Conservation (phyloP, 108 stramenopile genomes). For the Ochromonas danica region DNA sequence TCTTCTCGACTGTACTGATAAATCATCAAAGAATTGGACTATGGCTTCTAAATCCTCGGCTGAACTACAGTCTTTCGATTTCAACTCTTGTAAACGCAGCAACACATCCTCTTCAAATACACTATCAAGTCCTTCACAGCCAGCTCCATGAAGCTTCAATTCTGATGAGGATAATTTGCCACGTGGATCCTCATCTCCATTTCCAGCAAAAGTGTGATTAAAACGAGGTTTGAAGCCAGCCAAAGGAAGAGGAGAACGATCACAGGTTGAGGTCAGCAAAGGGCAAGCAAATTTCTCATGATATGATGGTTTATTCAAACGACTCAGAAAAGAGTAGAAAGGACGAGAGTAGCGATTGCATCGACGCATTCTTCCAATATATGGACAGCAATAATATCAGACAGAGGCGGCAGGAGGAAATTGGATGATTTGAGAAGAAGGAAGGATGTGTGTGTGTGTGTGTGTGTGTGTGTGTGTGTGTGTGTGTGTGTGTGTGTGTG, state of each 20-base stretch:
- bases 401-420: too few relatives aligned
- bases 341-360: too few relatives aligned
- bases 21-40: too few relatives aligned
- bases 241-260: background rate
- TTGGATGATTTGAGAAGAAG: too few relatives aligned
- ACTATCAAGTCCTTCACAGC: background rate
- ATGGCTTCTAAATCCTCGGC: background rate
- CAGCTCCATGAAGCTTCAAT: background rate
- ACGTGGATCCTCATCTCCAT: background rate
- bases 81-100: background rate
- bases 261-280: too few relatives aligned
- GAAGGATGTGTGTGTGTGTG: too few relatives aligned
- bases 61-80: conserved; percentile 1
- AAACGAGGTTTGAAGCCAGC: background rate
- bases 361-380: too few relatives aligned
- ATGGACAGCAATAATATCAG: too few relatives aligned
- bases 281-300: background rate
- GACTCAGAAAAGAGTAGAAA: background rate
- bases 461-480: too few relatives aligned
- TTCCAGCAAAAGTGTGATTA: background rate
- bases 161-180: background rate
- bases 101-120: background rate
- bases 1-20: background rate
- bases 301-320: conserved; percentile 1
- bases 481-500: too few relatives aligned